Conservation (phyloP, 495 filamentous ascomycete genomes). For the Physcia stellaris region DNA sequence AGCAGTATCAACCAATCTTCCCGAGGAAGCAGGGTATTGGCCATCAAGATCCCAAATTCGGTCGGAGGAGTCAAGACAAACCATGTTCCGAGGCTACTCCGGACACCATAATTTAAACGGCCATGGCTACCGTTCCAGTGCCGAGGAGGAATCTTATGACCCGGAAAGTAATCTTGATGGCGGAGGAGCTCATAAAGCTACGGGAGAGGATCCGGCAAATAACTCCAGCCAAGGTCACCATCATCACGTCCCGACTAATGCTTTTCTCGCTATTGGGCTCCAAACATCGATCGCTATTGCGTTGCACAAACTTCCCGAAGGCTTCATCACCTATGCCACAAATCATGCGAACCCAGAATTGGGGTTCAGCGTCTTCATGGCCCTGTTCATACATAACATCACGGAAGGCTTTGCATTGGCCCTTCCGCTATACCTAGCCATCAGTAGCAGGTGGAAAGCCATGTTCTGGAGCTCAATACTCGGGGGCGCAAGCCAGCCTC, state of each 20-base stretch:
- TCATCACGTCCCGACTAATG: slow-evolving; percentile 93
- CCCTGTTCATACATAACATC: slow-evolving; percentile 95
- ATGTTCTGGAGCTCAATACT: slow-evolving; percentile 75
- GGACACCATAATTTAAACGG: neutral
- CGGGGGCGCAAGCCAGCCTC: slow-evolving; percentile 74
- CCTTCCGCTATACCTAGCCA: slow-evolving; percentile 77
- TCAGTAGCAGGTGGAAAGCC: slow-evolving; percentile 59
- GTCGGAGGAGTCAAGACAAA: no score
- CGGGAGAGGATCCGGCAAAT: neutral
- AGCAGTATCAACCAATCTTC: no score
- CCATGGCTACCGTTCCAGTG: no score
- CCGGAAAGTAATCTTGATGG: slow-evolving; percentile 3
- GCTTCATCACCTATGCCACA: slow-evolving; percentile 96
- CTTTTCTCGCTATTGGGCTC: slow-evolving; percentile 80
- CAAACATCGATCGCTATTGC: slow-evolving; percentile 92
- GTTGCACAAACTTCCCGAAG: slow-evolving; percentile 92
- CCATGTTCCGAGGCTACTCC: neutral
- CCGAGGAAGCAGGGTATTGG: slow-evolving; percentile 5
- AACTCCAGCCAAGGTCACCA: slow-evolving; percentile 48
- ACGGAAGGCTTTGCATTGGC: slow-evolving; percentile 93
- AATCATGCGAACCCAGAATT: slow-evolving; percentile 87
- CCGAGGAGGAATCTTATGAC: slow-evolving; percentile 7
- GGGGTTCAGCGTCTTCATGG: slow-evolving; percentile 84
- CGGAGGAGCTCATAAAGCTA: slow-evolving; percentile 2
- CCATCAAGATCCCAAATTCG: no score